Conservation (phyloP, 177 flowering plant species). For the Vitis hybrid region DNA sequence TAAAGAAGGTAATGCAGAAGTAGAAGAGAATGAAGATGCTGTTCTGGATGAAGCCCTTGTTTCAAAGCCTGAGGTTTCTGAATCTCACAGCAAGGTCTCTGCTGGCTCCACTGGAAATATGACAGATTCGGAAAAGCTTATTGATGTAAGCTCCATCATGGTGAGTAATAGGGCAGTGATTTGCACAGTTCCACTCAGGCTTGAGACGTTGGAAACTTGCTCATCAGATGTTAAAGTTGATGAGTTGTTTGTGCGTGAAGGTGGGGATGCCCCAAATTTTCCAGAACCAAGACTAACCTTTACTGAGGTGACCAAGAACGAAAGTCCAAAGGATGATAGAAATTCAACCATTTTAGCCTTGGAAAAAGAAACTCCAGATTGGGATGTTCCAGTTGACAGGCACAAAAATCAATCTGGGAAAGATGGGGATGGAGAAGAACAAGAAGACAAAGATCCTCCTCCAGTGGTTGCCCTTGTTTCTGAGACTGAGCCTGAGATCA, state of each 20-base stretch:
- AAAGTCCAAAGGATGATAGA: background rate
- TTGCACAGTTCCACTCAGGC: too few species aligned
- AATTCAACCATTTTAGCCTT: background rate
- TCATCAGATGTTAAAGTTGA: too few species aligned
- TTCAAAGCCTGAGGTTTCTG: background rate
- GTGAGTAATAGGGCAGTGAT: too few species aligned
- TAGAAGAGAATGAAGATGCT: background rate
- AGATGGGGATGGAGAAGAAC: background rate
- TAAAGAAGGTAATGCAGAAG: conserved; percentile 7
- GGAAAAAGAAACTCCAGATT: background rate
- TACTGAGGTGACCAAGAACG: background rate
- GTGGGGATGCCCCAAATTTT: background rate
- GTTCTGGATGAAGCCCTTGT: background rate
- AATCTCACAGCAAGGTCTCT: too few species aligned
- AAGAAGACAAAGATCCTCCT: background rate
- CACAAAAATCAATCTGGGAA: background rate
- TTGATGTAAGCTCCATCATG: too few species aligned
- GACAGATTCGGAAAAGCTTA: too few species aligned
- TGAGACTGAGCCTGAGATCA: background rate
- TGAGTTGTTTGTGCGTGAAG: background rate
- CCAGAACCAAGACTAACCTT: background rate
- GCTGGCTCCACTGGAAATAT: too few species aligned
- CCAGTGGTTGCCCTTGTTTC: conserved; percentile 1
- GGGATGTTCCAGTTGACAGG: background rate
- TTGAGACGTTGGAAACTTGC: too few species aligned